A percentile compares a stretch with the other conserved stretches of the same genome.
phyloP scores from a whole-genome alignment of 192 early-diverging fungal species.

The Coemansia sp. region DNA sequence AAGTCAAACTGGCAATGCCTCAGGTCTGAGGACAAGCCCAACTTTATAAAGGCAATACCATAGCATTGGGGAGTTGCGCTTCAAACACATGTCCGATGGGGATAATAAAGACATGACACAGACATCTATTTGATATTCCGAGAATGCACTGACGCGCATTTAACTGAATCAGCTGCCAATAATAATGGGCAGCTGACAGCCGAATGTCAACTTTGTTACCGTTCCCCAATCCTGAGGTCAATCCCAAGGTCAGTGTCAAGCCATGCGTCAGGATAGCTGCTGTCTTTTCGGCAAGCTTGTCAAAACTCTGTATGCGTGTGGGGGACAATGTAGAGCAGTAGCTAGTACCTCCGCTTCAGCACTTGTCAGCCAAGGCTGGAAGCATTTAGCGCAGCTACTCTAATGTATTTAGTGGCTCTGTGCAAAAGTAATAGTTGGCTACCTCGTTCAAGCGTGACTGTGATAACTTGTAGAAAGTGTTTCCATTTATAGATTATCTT shows the following conservation, averaged over 20 bases:
- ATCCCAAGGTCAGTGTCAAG: neutral
- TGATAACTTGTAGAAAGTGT: neutral
- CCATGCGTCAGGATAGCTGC: neutral
- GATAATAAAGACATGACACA: neutral
- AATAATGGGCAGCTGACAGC: neutral
- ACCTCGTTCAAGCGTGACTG: neutral
- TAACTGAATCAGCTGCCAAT: neutral
- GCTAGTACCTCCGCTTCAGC: neutral
- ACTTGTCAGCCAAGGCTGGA: neutral
- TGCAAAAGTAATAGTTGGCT: neutral
- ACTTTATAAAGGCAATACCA: neutral
- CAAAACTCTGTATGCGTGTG: neutral
- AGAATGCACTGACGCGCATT: neutral
- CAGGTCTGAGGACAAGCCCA: neutral
- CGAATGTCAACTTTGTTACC: neutral
- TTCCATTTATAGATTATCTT: neutral
- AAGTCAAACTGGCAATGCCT: neutral
- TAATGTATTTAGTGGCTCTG: neutral
- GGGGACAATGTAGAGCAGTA: neutral
- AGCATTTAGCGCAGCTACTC: neutral
- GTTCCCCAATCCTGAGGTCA: neutral
- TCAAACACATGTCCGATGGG: neutral
- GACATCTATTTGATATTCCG: neutral
- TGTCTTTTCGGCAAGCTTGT: neutral
- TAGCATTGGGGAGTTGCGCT: neutral